phyloP scores from a whole-genome alignment of 2,329 filamentous ascomycete genomes.

The Teratosphaeria pseudoeucalypti region DNA sequence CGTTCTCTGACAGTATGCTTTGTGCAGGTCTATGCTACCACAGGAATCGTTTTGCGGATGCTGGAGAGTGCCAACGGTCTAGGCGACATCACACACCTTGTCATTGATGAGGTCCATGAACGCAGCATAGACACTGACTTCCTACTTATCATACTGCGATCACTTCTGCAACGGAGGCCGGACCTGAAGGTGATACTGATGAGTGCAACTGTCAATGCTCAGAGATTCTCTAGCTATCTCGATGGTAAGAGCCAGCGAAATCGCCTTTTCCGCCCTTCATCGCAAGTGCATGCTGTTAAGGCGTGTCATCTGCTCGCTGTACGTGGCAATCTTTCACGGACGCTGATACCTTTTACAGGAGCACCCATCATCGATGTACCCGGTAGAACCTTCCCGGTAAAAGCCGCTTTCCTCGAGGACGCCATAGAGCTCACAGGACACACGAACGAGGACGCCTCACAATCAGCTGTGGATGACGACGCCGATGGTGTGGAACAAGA shows the following conservation, averaged over 20 bases:
- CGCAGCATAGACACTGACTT: slow-evolving; percentile 95
- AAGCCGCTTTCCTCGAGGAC: slow-evolving; percentile 82
- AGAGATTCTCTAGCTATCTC: slow-evolving; percentile 82
- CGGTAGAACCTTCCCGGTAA: slow-evolving; percentile 85
- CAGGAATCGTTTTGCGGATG: slow-evolving; percentile 95
- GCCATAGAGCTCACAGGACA: slow-evolving; percentile 81
- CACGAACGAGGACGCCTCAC: slow-evolving; percentile 48
- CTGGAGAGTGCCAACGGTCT: slow-evolving; percentile 80
- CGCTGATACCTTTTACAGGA: slow-evolving; percentile 18
- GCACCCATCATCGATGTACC: slow-evolving; percentile 86
- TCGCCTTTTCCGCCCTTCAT: background rate
- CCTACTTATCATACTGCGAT: slow-evolving; percentile 79
- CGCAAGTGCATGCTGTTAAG: background rate
- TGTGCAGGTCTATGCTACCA: slow-evolving; percentile 56
- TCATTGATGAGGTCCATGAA: slow-evolving; percentile 97
- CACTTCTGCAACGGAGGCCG: slow-evolving; percentile 63
- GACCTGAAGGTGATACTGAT: slow-evolving; percentile 90
- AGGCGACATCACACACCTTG: slow-evolving; percentile 79
- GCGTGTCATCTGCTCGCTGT: background rate
- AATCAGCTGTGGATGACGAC: slow-evolving; percentile 38
- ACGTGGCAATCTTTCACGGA: background rate
- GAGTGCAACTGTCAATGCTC: slow-evolving; percentile 93
- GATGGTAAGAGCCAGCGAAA: slow-evolving; percentile 33
- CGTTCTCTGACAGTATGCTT: background rate
- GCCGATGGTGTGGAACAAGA: slow-evolving; percentile 33